phyloP scores from a whole-genome alignment of 1,139 yeast species.

The Candida buenavistaensis region DNA sequence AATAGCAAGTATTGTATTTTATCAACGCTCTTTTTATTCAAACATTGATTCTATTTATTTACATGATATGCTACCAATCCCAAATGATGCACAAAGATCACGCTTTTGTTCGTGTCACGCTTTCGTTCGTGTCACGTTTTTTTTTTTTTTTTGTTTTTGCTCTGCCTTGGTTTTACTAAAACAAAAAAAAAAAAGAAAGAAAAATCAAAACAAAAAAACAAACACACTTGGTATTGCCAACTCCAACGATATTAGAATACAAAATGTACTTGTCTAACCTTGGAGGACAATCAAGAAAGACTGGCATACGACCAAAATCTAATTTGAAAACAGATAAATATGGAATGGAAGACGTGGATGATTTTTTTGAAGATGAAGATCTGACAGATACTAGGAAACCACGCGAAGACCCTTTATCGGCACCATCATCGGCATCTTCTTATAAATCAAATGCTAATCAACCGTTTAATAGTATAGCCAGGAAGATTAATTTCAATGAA shows the following conservation, averaged over 20 bases:
- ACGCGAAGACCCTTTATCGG: too few species aligned
- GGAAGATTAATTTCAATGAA: constrained; percentile 33
- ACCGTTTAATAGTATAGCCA: constrained; percentile 24
- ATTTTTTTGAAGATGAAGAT: constrained; percentile 53
- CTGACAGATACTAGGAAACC: too few species aligned
- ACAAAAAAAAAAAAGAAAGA: not conserved
- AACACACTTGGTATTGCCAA: not conserved
- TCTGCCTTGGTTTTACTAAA: not conserved
- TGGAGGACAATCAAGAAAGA: constrained; percentile 58
- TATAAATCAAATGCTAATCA: constrained; percentile 8
- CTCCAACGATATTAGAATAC: not conserved
- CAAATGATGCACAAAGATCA: too few species aligned
- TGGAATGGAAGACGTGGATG: constrained; percentile 80
- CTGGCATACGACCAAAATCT: constrained; percentile 54
- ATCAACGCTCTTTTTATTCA: too few species aligned
- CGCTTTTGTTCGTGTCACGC: too few species aligned
- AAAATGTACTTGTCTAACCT: constrained; percentile 52
- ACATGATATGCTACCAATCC: too few species aligned
- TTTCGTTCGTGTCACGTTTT: not conserved
- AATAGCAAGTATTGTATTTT: too few species aligned
- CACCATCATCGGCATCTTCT: constrained; percentile 1
- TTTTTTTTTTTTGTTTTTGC: not conserved
- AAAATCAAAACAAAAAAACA: not conserved
- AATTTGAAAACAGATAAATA: constrained; percentile 60
- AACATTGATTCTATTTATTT: too few species aligned